Evolutionary conservation across 108 stramenopile genomes (phyloP).

Genomic region (Cyclotella atomus): DNA sequence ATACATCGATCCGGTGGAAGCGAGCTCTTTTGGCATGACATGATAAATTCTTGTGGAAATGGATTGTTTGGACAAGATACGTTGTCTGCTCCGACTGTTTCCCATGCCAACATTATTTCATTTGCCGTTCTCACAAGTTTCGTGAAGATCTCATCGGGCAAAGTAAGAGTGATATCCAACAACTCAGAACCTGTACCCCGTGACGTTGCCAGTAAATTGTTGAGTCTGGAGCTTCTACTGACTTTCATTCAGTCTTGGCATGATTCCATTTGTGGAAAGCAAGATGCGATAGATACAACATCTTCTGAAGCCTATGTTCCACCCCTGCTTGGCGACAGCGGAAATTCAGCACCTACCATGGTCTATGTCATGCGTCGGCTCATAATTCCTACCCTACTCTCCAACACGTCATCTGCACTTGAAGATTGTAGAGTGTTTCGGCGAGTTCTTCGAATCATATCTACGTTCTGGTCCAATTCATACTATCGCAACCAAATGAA

Average conservation of each 20-base stretch:
- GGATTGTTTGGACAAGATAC: slow-evolving; percentile 69
- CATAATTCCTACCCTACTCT: slow-evolving; percentile 80
- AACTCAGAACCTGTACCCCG: slow-evolving; percentile 61
- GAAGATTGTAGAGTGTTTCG: slow-evolving; percentile 75
- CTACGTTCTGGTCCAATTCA: slow-evolving; percentile 72
- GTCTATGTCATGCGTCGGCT: slow-evolving; percentile 82
- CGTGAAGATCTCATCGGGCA: slow-evolving; percentile 74
- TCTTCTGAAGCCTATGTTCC: background rate
- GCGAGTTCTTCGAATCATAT: slow-evolving; percentile 70
- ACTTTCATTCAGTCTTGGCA: slow-evolving; percentile 67
- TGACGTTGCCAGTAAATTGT: slow-evolving; percentile 83
- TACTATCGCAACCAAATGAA: slow-evolving; percentile 73
- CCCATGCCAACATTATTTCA: slow-evolving; percentile 57
- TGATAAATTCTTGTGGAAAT: slow-evolving; percentile 77
- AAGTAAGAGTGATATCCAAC: slow-evolving; percentile 57
- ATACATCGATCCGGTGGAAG: slow-evolving; percentile 85
- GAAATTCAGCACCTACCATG: slow-evolving; percentile 59
- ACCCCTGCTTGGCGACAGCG: background rate
- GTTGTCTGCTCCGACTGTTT: slow-evolving; percentile 27
- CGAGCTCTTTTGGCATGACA: slow-evolving; percentile 91
- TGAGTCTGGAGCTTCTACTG: slow-evolving; percentile 74
- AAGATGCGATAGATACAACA: slow-evolving; percentile 9
- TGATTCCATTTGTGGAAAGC: slow-evolving; percentile 19
- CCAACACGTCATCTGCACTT: slow-evolving; percentile 73
- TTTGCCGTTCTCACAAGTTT: slow-evolving; percentile 77